Base-by-base conservation (phyloP, 768 basidiomycete species). In the Psilocybe cyanescens region DNA sequence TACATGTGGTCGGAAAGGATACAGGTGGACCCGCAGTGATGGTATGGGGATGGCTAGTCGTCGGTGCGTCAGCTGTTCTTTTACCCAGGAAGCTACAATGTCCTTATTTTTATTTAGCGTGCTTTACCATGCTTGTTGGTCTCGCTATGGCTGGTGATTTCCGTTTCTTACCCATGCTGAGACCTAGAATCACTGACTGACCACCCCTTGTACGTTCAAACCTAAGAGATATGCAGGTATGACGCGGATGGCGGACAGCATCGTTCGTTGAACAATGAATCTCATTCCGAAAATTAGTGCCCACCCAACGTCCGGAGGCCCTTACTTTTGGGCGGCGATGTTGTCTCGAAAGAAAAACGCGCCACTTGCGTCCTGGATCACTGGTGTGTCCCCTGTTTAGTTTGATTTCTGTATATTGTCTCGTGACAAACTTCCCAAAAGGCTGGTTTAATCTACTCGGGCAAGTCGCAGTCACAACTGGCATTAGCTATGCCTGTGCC, bases 321-420 rank as follows among this genome's bases (percentile, higher is more conserved):
- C 91, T 0, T 91, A 91, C 67, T 91, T 87, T 72, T 91, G 90
- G 91, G 86, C 89, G n/a, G 89, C 90, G 1, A 89, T 91, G 84
- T 73, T 92, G 1, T 85, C 88, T 1, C 76, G 77, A 56, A 84
- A 83, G 1, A 65, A 82, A 64, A 72, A 81, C 39, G 88, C 88
- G 3, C 76, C 89, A 0, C 78, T 91, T 31, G 86, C 88, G 2
- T 89, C 89, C 0, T 93, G 90, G 90, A 79, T 88, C 11, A 88
- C 87, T 1, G 90, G 85, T 74, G 59, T 8, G 65, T 58, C 44
- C 19, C 29, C 50, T 30, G 55, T 57, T 17, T 17, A 30, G 2
- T 11, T 47, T 14, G 35, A 33, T 28, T 45, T 30, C 4, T 19
- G 31, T 45, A 37, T n/a, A 24, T 12, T 54, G n/a, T 7, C 28